A percentile compares a stretch with the other conserved stretches of the same genome.
Evolutionary conservation across 2,329 filamentous ascomycete genomes (phyloP).

Genomic region (Xylariales sp.): DNA sequence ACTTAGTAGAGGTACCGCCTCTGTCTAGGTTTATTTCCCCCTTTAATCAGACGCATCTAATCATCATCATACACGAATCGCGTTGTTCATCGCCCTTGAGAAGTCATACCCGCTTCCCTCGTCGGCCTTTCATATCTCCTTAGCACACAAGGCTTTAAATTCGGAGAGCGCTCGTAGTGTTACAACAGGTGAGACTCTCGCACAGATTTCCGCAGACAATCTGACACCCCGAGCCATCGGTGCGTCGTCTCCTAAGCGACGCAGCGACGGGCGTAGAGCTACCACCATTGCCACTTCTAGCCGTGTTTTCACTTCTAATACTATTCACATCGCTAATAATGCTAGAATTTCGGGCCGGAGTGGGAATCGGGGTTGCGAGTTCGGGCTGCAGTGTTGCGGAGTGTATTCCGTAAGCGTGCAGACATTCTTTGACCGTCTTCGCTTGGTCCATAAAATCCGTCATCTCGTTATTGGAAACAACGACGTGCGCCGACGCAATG

Average conservation of each 20-base stretch:
- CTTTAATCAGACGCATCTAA: neutral
- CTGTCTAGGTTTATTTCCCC: neutral
- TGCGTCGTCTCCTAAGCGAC: constrained; percentile 48
- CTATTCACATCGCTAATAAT: neutral
- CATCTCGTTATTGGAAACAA: constrained; percentile 68
- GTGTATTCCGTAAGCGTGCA: constrained; percentile 80
- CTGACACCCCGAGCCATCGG: constrained; percentile 44
- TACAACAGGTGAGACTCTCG: constrained; percentile 48
- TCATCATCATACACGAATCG: neutral
- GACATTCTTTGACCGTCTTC: constrained; percentile 72
- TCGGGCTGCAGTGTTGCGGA: constrained; percentile 78
- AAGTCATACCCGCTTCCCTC: neutral
- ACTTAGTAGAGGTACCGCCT: neutral
- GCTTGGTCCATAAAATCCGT: constrained; percentile 70
- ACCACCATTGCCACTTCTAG: constrained; percentile 6
- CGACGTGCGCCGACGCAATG: constrained; percentile 76
- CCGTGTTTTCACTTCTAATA: constrained; percentile 20
- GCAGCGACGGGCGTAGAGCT: constrained; percentile 32
- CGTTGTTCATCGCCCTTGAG: neutral
- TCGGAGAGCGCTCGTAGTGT: constrained; percentile 39
- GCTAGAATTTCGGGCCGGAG: constrained; percentile 8
- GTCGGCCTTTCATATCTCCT: neutral
- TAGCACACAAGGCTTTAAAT: constrained; percentile 27
- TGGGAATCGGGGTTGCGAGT: constrained; percentile 39
- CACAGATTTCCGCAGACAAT: constrained; percentile 50